Conservation (phyloP, 495 filamentous ascomycete species). For the Penicillium egyptiacum region DNA sequence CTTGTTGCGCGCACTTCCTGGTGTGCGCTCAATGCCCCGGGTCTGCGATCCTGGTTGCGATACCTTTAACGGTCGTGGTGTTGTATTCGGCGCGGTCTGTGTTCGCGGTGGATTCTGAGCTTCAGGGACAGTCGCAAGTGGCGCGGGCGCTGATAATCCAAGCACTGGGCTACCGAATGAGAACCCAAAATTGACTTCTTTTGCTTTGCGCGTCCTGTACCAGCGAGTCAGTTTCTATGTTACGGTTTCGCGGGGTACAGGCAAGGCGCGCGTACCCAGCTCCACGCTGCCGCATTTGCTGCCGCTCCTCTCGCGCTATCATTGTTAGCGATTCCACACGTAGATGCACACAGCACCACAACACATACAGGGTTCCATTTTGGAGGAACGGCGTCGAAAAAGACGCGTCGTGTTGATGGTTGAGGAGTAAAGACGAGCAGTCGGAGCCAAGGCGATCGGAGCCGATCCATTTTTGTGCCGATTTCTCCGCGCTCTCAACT, state of each 20-base stretch:
- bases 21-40: constrained; percentile 17
- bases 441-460: constrained; percentile 24
- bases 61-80: constrained; percentile 8
- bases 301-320: constrained; percentile 54
- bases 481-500: constrained; percentile 28
- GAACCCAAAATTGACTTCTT: constrained; percentile 52
- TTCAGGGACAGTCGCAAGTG: constrained; percentile 23
- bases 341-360: neutral
- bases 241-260: constrained; percentile 35
- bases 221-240: constrained; percentile 22
- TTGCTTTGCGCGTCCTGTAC: constrained; percentile 47
- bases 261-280: constrained; percentile 50
- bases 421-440: constrained; percentile 26
- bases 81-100: constrained; percentile 16
- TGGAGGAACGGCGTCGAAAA: constrained; percentile 37
- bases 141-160: constrained; percentile 15
- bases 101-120: constrained; percentile 21
- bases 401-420: constrained; percentile 37
- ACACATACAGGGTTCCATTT: constrained; percentile 46
- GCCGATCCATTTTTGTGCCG: constrained; percentile 34
- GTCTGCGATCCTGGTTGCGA: constrained; percentile 17
- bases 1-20: constrained; percentile 29
- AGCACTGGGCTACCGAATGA: constrained; percentile 39
- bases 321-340: constrained; percentile 22
- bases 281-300: constrained; percentile 59